Evolutionary conservation across 352 stramenopile species (phyloP).

Genomic region (Phytophthora hybrid): DNA sequence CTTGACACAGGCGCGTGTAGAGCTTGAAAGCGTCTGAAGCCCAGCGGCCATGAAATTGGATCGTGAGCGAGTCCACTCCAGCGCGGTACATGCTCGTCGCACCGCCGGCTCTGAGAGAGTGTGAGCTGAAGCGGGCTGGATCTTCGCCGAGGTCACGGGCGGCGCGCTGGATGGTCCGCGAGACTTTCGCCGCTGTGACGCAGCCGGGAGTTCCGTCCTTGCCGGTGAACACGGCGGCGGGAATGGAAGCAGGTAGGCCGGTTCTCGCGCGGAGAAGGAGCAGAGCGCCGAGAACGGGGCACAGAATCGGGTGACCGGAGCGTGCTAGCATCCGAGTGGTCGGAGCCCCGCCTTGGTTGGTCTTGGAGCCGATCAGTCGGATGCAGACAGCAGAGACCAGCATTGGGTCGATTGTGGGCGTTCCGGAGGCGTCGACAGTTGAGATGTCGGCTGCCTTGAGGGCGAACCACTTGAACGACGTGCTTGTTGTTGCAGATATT

Average conservation of each 20-base stretch:
- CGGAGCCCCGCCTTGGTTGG: not conserved
- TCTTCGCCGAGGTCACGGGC: not conserved
- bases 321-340: not conserved
- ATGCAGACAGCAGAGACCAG: not conserved
- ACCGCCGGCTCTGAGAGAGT: conserved; percentile 8
- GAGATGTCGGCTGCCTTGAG: not conserved
- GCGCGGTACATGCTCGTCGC: conserved; percentile 13
- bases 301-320: not conserved
- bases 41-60: conserved; percentile 19
- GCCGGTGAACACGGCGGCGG: not conserved
- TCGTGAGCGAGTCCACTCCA: not conserved
- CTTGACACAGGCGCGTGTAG: not conserved
- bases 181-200: not conserved
- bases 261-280: not conserved
- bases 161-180: not conserved
- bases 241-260: not conserved
- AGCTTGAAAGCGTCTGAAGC: conserved; percentile 5
- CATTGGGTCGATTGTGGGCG: not conserved
- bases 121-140: not conserved
- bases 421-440: not conserved
- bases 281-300: conserved; percentile 3
- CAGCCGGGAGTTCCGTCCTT: not conserved
- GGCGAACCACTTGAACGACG: conserved; percentile 2
- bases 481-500: not conserved
- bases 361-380: conserved; percentile 9